Conservation (phyloP, 441 rosid species). For the Gossypium schwendimanii region DNA sequence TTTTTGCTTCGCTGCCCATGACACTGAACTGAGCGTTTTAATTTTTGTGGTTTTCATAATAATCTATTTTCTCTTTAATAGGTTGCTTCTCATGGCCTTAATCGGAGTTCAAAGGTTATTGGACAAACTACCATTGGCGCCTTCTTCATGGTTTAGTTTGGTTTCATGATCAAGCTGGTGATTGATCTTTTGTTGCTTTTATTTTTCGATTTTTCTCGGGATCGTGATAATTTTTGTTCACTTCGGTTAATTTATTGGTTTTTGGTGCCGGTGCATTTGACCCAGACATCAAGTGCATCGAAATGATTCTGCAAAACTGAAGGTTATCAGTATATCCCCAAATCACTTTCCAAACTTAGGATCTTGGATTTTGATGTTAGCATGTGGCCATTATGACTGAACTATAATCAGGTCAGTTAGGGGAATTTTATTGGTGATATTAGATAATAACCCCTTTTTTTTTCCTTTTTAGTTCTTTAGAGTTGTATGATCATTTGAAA, state of each 20-base stretch:
- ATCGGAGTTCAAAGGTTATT: conserved; percentile 69
- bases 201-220: not conserved
- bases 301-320: conserved; percentile 10
- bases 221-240: not conserved
- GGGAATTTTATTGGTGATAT: not conserved
- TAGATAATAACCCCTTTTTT: too few species aligned
- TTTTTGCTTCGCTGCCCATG: conserved; percentile 3
- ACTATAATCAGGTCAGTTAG: conserved; percentile 22
- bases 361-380: conserved; percentile 14
- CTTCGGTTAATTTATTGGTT: not conserved
- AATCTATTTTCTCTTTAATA: conserved; percentile 18
- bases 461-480: not conserved
- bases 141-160: conserved; percentile 39
- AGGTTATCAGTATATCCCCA: conserved; percentile 7
- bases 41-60: not conserved
- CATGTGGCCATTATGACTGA: conserved; percentile 10
- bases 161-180: conserved; percentile 8
- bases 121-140: conserved; percentile 63
- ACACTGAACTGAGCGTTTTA: not conserved
- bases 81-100: conserved; percentile 98
- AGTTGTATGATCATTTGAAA: not conserved
- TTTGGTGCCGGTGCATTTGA: not conserved
- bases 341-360: conserved; percentile 10
- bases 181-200: not conserved
- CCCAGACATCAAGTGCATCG: conserved; percentile 8